Conservation (phyloP, 768 basidiomycete species). For the Macrocybe gigantea region DNA sequence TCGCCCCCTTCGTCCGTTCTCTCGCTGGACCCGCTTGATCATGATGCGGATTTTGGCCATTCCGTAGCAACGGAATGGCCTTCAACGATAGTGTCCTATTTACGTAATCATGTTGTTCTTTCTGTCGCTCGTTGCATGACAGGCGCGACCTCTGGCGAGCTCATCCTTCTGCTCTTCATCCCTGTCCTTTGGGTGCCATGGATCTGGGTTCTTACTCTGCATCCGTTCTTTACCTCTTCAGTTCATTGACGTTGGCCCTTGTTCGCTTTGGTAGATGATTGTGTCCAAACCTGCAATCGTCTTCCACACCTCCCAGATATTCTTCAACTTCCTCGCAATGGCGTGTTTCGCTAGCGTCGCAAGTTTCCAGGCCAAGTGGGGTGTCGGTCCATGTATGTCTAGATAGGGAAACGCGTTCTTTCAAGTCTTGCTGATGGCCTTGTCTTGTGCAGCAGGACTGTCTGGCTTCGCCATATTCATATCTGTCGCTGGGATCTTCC, state of each 20-base stretch:
- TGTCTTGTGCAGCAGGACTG: conserved; percentile 61
- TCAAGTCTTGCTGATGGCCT: conserved; percentile 8
- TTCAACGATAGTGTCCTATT: conserved; percentile 11
- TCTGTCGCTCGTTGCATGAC: conserved; percentile 26
- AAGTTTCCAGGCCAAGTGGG: conserved; percentile 79
- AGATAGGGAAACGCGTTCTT: background rate
- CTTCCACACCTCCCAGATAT: conserved; percentile 70
- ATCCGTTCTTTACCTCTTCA: conserved; percentile 5
- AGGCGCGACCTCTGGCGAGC: conserved; percentile 33
- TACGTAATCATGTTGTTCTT: conserved; percentile 46
- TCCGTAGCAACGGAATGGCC: conserved; percentile 2
- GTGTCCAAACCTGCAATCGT: conserved; percentile 79
- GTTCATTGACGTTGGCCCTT: conserved; percentile 8
- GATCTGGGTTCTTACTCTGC: conserved; percentile 52
- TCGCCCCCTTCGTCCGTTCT: conserved; percentile 7
- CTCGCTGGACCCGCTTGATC: background rate
- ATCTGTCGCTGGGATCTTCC: conserved; percentile 63
- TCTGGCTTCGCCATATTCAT: conserved; percentile 83
- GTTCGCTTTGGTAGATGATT: conserved; percentile 58
- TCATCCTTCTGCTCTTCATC: conserved; percentile 60
- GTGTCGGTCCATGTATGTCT: conserved; percentile 79
- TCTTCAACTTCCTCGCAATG: conserved; percentile 93
- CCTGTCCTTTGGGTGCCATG: conserved; percentile 61
- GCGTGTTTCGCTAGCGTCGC: conserved; percentile 89
- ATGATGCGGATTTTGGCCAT: conserved; percentile 2